Base-by-base conservation (phyloP, 805 yeast genomes). In the Debaryomyces maramus region DNA sequence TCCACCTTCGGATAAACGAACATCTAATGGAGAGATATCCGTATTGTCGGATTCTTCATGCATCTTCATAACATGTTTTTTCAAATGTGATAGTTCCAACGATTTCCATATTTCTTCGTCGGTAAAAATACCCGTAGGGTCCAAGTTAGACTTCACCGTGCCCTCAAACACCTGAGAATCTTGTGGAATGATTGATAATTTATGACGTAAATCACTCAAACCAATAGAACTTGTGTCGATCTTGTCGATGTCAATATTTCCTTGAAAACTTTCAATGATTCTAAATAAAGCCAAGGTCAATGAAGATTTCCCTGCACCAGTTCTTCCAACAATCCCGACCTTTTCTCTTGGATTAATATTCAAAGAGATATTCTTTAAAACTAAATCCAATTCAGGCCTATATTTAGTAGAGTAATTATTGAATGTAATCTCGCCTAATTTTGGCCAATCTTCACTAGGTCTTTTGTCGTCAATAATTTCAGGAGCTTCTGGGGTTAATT, bases 401-500 rank as follows among this genome's bases (percentile, higher is more conserved):
- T 70, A 70, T 41, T 55, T 62, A 19, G 75, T 62, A 9, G 72
- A 67, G 47, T 68, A 70, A 43, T 68, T 47, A 13, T 57, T 47
- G 47, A 70, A 70, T 17, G 50, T 49, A 37, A 70, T 61, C 39
- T 58, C 63, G 20, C 75, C 75, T 10, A 51, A 36, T 18, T 55
- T 47, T 2, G 75, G 75, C 75, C 75, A 70, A 29, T 46, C 37
- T 10, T 47, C 41, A 2, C 54, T 32, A 2, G 97, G 97, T 50
- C 89, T 78, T 38, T 75, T 65, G 31, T 70, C 75, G 44, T 80
- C 81, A 39, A 85, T 69, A 17, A 81, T 60, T 39, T 73, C 80
- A 1, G 93, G 88, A 6, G 97, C 98, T 68, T 93, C 99, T n/a
- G 89, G 72, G 27, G 68, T 67, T 45, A 93, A 70, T n/a, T 67